Base-by-base conservation (phyloP, 768 basidiomycete species). In the Lactarius tabidus region DNA sequence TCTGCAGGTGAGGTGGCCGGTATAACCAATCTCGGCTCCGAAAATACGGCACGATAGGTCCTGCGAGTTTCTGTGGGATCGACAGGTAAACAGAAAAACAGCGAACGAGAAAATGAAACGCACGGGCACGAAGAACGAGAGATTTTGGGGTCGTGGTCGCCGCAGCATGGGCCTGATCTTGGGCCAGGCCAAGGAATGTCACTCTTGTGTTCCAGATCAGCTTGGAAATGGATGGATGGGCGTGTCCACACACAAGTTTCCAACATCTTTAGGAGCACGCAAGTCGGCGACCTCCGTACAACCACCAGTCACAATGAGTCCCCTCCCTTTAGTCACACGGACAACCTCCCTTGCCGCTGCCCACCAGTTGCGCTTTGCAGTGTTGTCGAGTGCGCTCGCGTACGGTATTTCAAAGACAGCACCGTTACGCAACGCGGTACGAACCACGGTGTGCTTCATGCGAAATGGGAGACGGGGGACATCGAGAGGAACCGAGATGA, bases 341-440 rank as follows among this genome's bases (percentile, higher is more conserved):
- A 85, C 80, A 2, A 95, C 78, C 74, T 95, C 93, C 38, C 87
- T 78, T 14, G 90, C 84, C 0, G 84, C 80, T 0, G 89, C 85
- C 93, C 93, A 91, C 92, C 91, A 91, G 68, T 93, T 91, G 45
- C 90, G 77, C 76, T 90, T 90, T 5, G 84, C 83, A 10, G 74
- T 75, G 3, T 79, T 71, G 0, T 84, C 86, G 35, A 94, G 75
- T 0, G 90, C 88, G 17, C 89, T 89, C 0, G 84, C 85, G 66
- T 93, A 94, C 67, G 80, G 81, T 54, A 95, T 83, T 74, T 94
- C 93, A 71, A 95, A 93, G 0, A 87, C 87, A 0, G 87, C 88
- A 10, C 93, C 93, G 67, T 91, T 91, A 69, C 87, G 88, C 29
- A 91, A 79, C 1, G 93, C 91, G 0, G 89, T 88, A 52, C 90